Base-by-base conservation (phyloP, 495 filamentous ascomycete genomes). In the Hypoxylon rickii region DNA sequence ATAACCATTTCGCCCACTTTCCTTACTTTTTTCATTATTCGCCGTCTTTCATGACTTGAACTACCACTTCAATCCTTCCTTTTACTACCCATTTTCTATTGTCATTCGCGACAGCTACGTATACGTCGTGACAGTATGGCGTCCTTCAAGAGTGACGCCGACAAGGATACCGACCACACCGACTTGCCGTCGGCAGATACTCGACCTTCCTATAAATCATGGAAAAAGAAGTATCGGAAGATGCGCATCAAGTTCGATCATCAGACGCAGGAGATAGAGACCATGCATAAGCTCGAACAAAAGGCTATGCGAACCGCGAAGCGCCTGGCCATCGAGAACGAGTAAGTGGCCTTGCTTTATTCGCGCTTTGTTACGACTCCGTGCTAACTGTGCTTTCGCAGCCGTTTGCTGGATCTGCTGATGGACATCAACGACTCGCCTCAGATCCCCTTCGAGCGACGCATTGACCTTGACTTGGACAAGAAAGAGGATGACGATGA, bases 221-320 rank as follows among this genome's bases (percentile, higher is more conserved):
- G 62, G 70, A 92, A 90, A 75, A 96, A 95, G 74, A 98, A 98
- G 75, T 98, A 93, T 72, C 85, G 89, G 48, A 98, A 98, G 76
- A 85, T 96, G 76, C 87, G 89, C 65, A 78, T 90, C 64, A 79
- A 82, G 32, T 98, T 97, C 62, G 91, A 97, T 61, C 79, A 86
- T 36, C 83, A 82, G 63, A 91, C 93, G 84, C 81, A 83, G 42
- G 84, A 89, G 42, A 92, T 86, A 61, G 89, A 95, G 64, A 77
- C 79, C 31, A 77, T 96, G 32, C 90, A 88, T 69, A 82, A 80
- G 47, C 82, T 89, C 31, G 91, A 94, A 68, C 82, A 89, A 67
- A 85, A 88, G 51, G 89, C 90, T 7, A 79, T 84, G 47, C 84
- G 84, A 57, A 84, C 90, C 4, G 87, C 89, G 12, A 85, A 86